Evolutionary conservation across 768 basidiomycete species (phyloP).

Genomic region (Rhodosporidiobolus sp.): DNA sequence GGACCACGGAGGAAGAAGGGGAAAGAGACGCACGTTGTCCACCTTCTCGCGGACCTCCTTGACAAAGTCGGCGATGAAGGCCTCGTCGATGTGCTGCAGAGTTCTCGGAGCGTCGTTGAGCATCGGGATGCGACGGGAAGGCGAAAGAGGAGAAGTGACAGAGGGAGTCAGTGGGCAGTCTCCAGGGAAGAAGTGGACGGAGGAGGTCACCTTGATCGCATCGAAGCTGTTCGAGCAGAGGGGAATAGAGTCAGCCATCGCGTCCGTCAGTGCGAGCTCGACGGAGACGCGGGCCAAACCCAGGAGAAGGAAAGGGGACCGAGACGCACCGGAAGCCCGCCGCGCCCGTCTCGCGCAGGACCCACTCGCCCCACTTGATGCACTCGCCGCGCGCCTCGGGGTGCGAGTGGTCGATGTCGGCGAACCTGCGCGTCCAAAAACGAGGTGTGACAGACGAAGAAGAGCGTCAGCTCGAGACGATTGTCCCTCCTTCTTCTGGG

Average conservation of each 20-base stretch:
- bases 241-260: no score
- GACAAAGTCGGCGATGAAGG: slow-evolving; percentile 51
- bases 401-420: slow-evolving; percentile 50
- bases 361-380: slow-evolving; percentile 50
- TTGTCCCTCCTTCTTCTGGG: no score
- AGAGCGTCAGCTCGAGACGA: no score
- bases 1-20: no score
- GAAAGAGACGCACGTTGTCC: slow-evolving; percentile 21
- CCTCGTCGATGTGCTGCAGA: slow-evolving; percentile 44
- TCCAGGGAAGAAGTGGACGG: neutral
- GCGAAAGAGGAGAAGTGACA: neutral
- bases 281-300: no score
- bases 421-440: slow-evolving; percentile 14
- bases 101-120: no score
- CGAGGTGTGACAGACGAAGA: slow-evolving; percentile 4
- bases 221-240: slow-evolving; percentile 44
- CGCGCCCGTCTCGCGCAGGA: slow-evolving; percentile 52
- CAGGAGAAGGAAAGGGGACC: no score
- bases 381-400: slow-evolving; percentile 49
- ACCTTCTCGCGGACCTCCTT: slow-evolving; percentile 47
- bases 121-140: neutral
- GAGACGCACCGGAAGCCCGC: slow-evolving; percentile 48
- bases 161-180: neutral
- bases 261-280: no score
- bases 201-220: slow-evolving; percentile 46